phyloP scores from a whole-genome alignment of 495 filamentous ascomycete genomes.

The Filosporella fistucella region DNA sequence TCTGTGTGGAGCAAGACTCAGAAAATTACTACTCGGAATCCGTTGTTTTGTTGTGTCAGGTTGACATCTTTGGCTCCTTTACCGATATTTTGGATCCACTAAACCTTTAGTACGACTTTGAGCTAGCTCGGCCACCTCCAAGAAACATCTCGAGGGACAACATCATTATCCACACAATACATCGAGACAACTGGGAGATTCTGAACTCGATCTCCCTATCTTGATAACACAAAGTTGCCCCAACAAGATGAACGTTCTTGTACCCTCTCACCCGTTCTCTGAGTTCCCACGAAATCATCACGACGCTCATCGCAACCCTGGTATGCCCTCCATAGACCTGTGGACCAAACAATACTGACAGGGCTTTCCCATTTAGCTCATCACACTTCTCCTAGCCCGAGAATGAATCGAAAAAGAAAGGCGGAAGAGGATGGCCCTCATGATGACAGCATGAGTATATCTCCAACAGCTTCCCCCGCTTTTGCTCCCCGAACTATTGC shows the following conservation, averaged over 20 bases:
- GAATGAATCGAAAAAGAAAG: conserved; percentile 73
- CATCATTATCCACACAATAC: not conserved
- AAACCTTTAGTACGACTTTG: too few relatives aligned
- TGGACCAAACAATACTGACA: conserved; percentile 20
- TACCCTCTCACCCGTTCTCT: conserved; percentile 57
- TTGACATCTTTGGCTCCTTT: too few relatives aligned
- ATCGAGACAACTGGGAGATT: not conserved
- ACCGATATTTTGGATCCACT: too few relatives aligned
- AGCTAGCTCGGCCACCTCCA: too few relatives aligned
- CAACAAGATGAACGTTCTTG: conserved; percentile 43
- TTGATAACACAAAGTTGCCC: conserved; percentile 7
- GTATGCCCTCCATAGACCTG: conserved; percentile 42
- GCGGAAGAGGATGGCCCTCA: conserved; percentile 69
- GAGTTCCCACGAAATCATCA: conserved; percentile 65
- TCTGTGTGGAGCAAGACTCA: not conserved
- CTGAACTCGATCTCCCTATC: not conserved
- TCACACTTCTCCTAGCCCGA: conserved; percentile 45
- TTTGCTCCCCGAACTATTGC: conserved; percentile 56
- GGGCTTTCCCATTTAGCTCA: conserved; percentile 41
- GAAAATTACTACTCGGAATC: too few relatives aligned
- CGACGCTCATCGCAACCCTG: conserved; percentile 67
- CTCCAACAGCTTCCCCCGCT: conserved; percentile 75
- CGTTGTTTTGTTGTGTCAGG: too few relatives aligned
- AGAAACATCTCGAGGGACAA: too few relatives aligned
- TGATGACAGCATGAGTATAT: conserved; percentile 83